Evolutionary conservation across 305 asterid species (phyloP).

Genomic region (Fraxinus dipetala): DNA sequence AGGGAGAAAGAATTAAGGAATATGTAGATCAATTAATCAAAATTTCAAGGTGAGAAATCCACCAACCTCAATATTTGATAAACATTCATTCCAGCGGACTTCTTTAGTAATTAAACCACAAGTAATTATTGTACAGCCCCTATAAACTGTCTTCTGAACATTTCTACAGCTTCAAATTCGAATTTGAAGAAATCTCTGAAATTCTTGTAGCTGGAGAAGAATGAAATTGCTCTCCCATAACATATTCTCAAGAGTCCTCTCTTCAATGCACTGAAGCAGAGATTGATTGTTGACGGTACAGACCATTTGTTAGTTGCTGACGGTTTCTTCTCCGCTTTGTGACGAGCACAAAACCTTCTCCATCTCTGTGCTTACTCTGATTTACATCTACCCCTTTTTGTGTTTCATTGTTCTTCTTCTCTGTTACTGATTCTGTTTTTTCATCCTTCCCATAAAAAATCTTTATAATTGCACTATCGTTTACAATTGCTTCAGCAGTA

Average conservation of each 20-base stretch:
- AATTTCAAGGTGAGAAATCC: slow-evolving; percentile 28
- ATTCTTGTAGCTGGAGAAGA: slow-evolving; percentile 9
- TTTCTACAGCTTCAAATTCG: slow-evolving; percentile 11
- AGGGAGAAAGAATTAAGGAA: slow-evolving; percentile 27
- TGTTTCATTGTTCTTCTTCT: slow-evolving; percentile 31
- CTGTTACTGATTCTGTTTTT: slow-evolving; percentile 30
- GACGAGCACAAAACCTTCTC: slow-evolving; percentile 92
- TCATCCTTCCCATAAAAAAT: slow-evolving; percentile 66
- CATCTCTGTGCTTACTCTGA: slow-evolving; percentile 51
- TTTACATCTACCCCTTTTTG: slow-evolving; percentile 36
- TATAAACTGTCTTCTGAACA: slow-evolving; percentile 13
- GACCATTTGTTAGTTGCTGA: slow-evolving; percentile 65
- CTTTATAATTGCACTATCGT: slow-evolving; percentile 76
- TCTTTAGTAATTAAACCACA: slow-evolving; percentile 2
- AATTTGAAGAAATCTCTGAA: slow-evolving; percentile 14
- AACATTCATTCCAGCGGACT: slow-evolving; percentile 18
- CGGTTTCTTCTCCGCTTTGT: slow-evolving; percentile 80
- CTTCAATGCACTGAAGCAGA: slow-evolving; percentile 81
- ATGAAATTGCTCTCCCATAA: slow-evolving; percentile 6
- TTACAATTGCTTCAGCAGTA: slow-evolving; percentile 76
- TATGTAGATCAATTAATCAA: slow-evolving; percentile 35
- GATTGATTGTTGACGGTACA: slow-evolving; percentile 75
- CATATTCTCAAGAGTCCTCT: slow-evolving; percentile 20
- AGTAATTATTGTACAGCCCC: slow-evolving; percentile 13
- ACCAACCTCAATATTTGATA: slow-evolving; percentile 20